Evolutionary conservation across 75 land plant genomes (phyloP), one percentile per base, ranked within the genome.

Genomic region (Larix kaempferi): DNA sequence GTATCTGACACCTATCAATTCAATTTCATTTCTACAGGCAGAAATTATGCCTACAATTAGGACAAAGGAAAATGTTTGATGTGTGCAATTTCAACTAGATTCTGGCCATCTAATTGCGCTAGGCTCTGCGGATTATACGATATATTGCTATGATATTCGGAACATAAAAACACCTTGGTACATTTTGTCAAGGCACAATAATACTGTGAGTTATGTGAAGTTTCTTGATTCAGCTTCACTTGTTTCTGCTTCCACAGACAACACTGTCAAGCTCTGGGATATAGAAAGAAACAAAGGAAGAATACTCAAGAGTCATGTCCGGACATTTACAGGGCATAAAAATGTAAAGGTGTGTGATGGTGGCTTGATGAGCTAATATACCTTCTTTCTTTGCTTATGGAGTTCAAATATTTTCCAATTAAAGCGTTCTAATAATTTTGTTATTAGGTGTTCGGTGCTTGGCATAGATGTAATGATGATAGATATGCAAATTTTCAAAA

Each of bases 261-360:
- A 85, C 80, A 80, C 91, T 14, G 15, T 93, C 33, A 93, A 93
- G 89, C 88, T 93, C 19, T 93, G 96, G 96, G 94, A 93, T 84
- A 73, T 93, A 78, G 80, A 86, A 44, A 80, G 49, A 66, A 80
- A 79, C 65, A 80, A 82, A 37, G 81, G 88, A 57, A 81, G 85
- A 77, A 81, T 91, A 52, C 74, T 85, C 74, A 82, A 87, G n/a
- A 72, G 75, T 80, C 87, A 86, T 25, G 55, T 84, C 52, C 91
- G 86, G 35, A 89, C 96, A 61, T 91, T 84, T 62, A 87, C 86
- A 1, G 94, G 96, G 37, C 96, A 93, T 78, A 82, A 80, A 78
- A 93, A 93, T 78, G 82, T 84, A 19, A 93, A 93, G 96, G 96
- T 85, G 12, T 41, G 33, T 79, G 49, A 52, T 64, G 16, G 5